Conservation (phyloP, 225 moss, liverwort and hornwort species). For the Thuidium tamariscinum region DNA sequence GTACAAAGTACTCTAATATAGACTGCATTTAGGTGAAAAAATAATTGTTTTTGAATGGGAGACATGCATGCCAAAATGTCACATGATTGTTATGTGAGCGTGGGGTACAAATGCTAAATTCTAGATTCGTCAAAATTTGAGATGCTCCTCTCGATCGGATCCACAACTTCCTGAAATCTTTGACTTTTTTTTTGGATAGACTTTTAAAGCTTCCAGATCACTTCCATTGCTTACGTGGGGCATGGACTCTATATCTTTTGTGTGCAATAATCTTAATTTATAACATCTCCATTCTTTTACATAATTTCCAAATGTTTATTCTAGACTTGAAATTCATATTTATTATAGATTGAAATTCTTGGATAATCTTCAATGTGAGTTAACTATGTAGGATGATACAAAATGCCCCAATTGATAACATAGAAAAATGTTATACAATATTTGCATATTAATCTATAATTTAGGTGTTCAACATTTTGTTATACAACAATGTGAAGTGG, state of each 20-base stretch:
- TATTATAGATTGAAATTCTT: neutral
- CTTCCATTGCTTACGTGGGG: no score
- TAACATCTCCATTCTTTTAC: no score
- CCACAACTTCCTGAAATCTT: neutral
- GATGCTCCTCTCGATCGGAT: rapidly evolving
- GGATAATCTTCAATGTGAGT: rapidly evolving
- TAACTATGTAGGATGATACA: neutral
- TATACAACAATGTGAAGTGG: neutral
- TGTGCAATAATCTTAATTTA: neutral
- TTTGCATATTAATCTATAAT: no score
- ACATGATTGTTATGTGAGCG: neutral
- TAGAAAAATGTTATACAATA: neutral
- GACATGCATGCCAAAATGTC: neutral
- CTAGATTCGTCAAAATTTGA: neutral
- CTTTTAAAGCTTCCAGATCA: rapidly evolving
- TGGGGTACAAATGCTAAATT: neutral
- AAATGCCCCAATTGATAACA: rapidly evolving
- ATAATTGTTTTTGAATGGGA: neutral
- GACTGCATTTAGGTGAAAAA: neutral
- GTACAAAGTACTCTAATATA: rapidly evolving
- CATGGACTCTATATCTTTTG: no score
- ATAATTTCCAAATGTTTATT: neutral
- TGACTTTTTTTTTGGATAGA: no score
- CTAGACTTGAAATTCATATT: neutral
- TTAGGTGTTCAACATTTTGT: neutral